A percentile compares a stretch with the other conserved stretches of the same genome.
phyloP scores from a whole-genome alignment of 2,329 filamentous ascomycete species.

The Didymella sp. region DNA sequence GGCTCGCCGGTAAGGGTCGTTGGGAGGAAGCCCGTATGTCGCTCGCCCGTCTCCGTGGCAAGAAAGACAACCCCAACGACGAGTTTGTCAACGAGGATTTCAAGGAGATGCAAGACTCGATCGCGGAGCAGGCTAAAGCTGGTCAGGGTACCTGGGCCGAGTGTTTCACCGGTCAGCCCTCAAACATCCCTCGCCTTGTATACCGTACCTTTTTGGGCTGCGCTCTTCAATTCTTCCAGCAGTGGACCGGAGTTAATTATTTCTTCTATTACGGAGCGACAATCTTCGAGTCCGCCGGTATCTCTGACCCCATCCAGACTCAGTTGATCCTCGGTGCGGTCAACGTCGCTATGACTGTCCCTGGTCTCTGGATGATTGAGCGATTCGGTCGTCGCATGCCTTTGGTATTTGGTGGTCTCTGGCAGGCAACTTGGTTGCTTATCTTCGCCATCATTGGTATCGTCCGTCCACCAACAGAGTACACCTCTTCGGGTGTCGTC shows the following conservation, averaged over 20 bases:
- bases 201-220: constrained; percentile 43
- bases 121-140: constrained; percentile 37
- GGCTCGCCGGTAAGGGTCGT: constrained; percentile 58
- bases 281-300: constrained; percentile 71
- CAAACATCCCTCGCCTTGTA: constrained; percentile 51
- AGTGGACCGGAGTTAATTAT: constrained; percentile 52
- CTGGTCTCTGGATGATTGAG: constrained; percentile 72
- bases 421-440: constrained; percentile 71
- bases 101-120: constrained; percentile 49
- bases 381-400: constrained; percentile 72
- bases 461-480: constrained; percentile 46
- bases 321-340: constrained; percentile 59
- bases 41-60: constrained; percentile 61
- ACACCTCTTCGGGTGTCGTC: constrained; percentile 62
- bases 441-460: constrained; percentile 61
- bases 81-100: constrained; percentile 60
- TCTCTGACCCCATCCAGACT: constrained; percentile 65
- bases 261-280: constrained; percentile 66
- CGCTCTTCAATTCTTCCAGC: constrained; percentile 43
- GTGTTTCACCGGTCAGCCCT: constrained; percentile 44
- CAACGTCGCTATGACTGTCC: constrained; percentile 72
- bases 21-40: constrained; percentile 60
- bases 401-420: constrained; percentile 69
- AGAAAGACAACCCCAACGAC: constrained; percentile 57
- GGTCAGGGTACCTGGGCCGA: constrained; percentile 42